phyloP scores from a whole-genome alignment of 495 filamentous ascomycete species.

The Lichina pygmaea region DNA sequence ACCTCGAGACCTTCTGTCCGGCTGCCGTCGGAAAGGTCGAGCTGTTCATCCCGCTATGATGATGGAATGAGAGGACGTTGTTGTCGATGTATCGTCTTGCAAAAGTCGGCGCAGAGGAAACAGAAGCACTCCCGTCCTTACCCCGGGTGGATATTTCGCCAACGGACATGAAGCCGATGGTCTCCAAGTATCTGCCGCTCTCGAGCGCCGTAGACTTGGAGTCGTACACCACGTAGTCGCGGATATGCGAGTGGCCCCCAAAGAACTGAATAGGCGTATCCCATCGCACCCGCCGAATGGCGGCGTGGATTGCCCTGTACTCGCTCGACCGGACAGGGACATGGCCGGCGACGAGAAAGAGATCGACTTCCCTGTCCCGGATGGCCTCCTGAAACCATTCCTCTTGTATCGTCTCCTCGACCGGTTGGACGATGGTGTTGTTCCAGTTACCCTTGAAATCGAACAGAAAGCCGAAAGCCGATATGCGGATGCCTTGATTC shows the following conservation, averaged over 20 bases:
- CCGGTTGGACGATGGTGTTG: slow-evolving; percentile 61
- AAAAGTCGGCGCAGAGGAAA: slow-evolving; percentile 18
- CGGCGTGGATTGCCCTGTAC: slow-evolving; percentile 46
- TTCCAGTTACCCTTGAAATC: slow-evolving; percentile 74
- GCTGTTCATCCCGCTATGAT: slow-evolving; percentile 48
- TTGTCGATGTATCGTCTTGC: slow-evolving; percentile 79
- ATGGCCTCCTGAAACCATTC: slow-evolving; percentile 79
- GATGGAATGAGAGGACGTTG: slow-evolving; percentile 60
- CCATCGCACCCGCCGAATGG: slow-evolving; percentile 50
- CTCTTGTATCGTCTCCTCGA: slow-evolving; percentile 53
- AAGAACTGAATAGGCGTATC: slow-evolving; percentile 80
- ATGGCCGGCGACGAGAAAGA: slow-evolving; percentile 75
- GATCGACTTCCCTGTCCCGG: slow-evolving; percentile 46
- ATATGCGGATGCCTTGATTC: slow-evolving; percentile 55
- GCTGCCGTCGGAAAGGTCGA: slow-evolving; percentile 52
- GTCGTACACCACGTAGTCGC: slow-evolving; percentile 66
- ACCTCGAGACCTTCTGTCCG: slow-evolving; percentile 43
- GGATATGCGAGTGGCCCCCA: slow-evolving; percentile 73
- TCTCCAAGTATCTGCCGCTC: slow-evolving; percentile 91
- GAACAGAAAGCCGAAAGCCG: slow-evolving; percentile 84
- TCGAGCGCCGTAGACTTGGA: slow-evolving; percentile 55
- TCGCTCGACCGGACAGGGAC: slow-evolving; percentile 57
- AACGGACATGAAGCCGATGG: slow-evolving; percentile 86
- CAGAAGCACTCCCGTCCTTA: slow-evolving; percentile 9
- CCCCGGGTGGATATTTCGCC: slow-evolving; percentile 27